Evolutionary conservation across 148 eudicot genomes (phyloP).

Genomic region (Vaccinium vitisidaea): DNA sequence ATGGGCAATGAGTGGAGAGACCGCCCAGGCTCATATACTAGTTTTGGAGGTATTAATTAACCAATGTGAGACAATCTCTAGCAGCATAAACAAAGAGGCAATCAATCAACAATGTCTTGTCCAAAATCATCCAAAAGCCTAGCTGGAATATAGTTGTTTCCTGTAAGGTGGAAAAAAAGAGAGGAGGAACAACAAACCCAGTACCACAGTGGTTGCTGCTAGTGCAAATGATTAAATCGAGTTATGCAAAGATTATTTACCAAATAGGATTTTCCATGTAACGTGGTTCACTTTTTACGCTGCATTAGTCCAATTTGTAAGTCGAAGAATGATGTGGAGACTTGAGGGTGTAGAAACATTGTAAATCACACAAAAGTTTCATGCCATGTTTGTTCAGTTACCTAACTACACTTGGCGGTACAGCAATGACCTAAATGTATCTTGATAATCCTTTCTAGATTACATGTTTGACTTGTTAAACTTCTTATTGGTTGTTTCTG

Average conservation of each 20-base stretch:
- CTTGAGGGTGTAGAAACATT: neutral
- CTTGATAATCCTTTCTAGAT: neutral
- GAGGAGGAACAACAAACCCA: neutral
- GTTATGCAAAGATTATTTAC: neutral
- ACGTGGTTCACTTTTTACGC: neutral
- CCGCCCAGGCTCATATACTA: too few species aligned
- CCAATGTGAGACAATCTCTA: too few species aligned
- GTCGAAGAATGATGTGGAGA: neutral
- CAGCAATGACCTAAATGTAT: neutral
- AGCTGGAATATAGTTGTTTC: neutral
- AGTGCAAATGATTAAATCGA: neutral
- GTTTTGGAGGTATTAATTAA: too few species aligned
- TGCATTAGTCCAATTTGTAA: neutral
- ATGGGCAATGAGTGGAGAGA: too few species aligned
- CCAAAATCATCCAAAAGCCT: neutral
- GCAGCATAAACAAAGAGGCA: neutral
- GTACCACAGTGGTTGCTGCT: neutral
- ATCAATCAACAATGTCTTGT: neutral
- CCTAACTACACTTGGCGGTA: neutral
- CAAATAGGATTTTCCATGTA: neutral
- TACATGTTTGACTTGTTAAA: neutral
- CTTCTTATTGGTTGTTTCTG: slow-evolving; percentile 6
- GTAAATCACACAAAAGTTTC: neutral
- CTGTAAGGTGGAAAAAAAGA: neutral
- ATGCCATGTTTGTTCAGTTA: neutral